Evolutionary conservation across 352 stramenopile genomes (phyloP).

Genomic region (Phytophthora sp.): DNA sequence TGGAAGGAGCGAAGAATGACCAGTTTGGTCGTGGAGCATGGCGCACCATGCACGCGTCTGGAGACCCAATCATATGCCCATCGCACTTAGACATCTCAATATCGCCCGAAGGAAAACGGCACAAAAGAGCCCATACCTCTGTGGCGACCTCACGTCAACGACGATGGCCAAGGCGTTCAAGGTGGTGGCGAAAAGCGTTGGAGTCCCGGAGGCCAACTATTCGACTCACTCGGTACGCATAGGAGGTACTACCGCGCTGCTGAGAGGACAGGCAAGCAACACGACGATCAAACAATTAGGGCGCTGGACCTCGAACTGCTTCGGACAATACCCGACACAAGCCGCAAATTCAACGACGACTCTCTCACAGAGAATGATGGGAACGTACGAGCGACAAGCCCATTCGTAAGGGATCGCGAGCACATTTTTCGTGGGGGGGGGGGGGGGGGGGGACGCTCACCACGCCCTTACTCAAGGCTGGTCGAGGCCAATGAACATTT

Average conservation of each 20-base stretch:
- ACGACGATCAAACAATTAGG: constrained; percentile 7
- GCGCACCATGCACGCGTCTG: not conserved
- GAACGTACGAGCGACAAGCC: not conserved
- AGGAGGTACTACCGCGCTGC: not conserved
- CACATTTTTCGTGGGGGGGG: not conserved
- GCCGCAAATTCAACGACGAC: not conserved
- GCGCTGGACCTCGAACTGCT: constrained; percentile 14
- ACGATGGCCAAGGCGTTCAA: not conserved
- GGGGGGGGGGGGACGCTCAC: constrained; percentile 22
- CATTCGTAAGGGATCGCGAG: not conserved
- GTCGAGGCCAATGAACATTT: not conserved
- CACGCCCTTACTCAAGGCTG: constrained; percentile 17
- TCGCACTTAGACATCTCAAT: not conserved
- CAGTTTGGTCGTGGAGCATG: constrained; percentile 28
- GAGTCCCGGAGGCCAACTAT: constrained; percentile 11
- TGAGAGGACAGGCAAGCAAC: constrained; percentile 5
- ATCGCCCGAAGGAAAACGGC: not conserved
- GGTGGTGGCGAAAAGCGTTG: not conserved
- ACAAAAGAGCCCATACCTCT: not conserved
- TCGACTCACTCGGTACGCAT: constrained; percentile 11
- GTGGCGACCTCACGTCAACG: not conserved
- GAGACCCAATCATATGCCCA: constrained; percentile 14
- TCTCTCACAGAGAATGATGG: constrained; percentile 2
- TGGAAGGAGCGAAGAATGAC: constrained; percentile 27
- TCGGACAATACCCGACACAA: constrained; percentile 17